These are phyloP conservation scores for Calonectria multiphialidica DNA, from an alignment of 2,329 filamentous ascomycete species.

Conservation along the genomic window DNA sequence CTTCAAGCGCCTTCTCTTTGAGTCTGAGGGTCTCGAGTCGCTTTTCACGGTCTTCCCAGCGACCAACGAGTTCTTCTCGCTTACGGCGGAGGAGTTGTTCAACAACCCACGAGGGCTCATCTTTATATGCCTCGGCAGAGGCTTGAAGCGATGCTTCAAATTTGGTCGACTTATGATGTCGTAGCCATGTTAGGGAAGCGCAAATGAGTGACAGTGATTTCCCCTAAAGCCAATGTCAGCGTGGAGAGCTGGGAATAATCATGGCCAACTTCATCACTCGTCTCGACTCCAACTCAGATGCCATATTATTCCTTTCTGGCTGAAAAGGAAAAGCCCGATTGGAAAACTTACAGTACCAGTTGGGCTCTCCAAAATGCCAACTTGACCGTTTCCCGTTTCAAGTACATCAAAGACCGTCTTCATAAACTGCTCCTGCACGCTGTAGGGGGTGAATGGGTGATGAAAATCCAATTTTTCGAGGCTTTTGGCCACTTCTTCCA, in stretches of 20 bases:
- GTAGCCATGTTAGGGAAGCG: conserved; percentile 90
- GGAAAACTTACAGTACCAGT: conserved; percentile 74
- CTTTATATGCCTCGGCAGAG: conserved; percentile 61
- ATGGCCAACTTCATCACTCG: no score
- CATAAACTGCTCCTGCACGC: conserved; percentile 92
- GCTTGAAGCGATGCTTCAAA: conserved; percentile 66
- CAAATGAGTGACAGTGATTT: conserved; percentile 95
- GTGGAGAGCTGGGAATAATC: no score
- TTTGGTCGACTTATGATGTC: conserved; percentile 76
- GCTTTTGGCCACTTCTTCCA: conserved; percentile 33
- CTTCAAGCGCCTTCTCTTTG: conserved; percentile 70
- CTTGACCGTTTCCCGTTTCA: conserved; percentile 75
- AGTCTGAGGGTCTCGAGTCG: conserved; percentile 75
- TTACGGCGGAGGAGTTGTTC: conserved; percentile 80
- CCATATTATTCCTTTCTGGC: not conserved
- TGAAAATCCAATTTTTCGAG: conserved; percentile 73
- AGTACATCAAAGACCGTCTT: conserved; percentile 82
- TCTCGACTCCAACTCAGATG: not conserved
- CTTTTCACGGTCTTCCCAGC: conserved; percentile 80
- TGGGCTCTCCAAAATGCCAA: conserved; percentile 94
- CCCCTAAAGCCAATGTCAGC: conserved; percentile 62
- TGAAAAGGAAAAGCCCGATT: not conserved
- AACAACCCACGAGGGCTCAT: conserved; percentile 88
- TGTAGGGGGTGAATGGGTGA: conserved; percentile 89
- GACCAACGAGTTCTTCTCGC: conserved; percentile 72